Evolutionary conservation across 2,329 filamentous ascomycete genomes (phyloP).

Genomic region (Fusarium hostae): DNA sequence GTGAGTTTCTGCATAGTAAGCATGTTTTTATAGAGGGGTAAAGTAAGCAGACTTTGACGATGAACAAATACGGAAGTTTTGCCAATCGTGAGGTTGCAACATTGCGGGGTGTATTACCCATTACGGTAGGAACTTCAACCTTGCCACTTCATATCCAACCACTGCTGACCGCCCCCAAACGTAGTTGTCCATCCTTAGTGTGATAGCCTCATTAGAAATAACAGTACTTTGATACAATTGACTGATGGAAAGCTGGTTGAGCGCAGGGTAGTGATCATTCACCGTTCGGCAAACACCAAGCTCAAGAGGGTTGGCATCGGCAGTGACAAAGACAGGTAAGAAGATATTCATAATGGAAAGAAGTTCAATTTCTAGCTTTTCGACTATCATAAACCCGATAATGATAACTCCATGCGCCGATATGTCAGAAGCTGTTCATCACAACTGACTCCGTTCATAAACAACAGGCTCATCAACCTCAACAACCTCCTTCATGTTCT

Average conservation of each 20-base stretch:
- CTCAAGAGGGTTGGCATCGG: too few species aligned
- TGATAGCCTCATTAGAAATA: background rate
- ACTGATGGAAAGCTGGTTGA: rapidly evolving
- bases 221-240: background rate
- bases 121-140: constrained; percentile 12
- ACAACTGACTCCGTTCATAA: constrained; percentile 22
- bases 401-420: background rate
- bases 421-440: background rate
- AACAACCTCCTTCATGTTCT: constrained; percentile 33
- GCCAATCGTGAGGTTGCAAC: background rate
- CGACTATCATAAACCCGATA: background rate
- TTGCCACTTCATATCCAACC: background rate
- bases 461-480: constrained; percentile 23
- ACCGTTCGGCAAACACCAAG: rapidly evolving
- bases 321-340: too few species aligned
- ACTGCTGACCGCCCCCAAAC: background rate
- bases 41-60: background rate
- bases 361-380: background rate
- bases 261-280: rapidly evolving
- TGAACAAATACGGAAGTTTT: background rate
- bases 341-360: background rate
- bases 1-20: background rate
- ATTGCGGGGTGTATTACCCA: background rate
- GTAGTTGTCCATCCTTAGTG: background rate
- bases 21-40: background rate